Evolutionary conservation across 768 basidiomycete species (phyloP).

Genomic region (Gloeopeniophorella convolvens): DNA sequence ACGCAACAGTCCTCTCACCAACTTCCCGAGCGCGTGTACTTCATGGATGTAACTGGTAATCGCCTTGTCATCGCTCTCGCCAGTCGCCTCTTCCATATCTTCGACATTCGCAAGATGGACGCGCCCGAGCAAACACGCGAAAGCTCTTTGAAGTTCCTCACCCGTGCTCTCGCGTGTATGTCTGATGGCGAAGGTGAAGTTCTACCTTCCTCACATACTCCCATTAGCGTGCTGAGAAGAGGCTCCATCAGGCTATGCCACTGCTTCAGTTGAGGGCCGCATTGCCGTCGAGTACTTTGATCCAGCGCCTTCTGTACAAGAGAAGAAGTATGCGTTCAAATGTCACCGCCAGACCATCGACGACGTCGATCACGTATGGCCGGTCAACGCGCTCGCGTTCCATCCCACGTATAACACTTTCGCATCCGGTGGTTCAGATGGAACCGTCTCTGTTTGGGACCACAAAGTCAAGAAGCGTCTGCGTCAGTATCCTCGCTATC

Average conservation of each 20-base stretch:
- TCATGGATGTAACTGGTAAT: slow-evolving; percentile 70
- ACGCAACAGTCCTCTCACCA: slow-evolving; percentile 53
- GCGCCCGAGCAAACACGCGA: slow-evolving; percentile 75
- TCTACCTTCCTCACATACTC: neutral
- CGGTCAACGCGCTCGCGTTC: slow-evolving; percentile 92
- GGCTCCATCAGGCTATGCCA: slow-evolving; percentile 68
- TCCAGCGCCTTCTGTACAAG: slow-evolving; percentile 66
- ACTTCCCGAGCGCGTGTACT: slow-evolving; percentile 81
- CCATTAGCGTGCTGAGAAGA: neutral
- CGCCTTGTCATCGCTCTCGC: slow-evolving; percentile 92
- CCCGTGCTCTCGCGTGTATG: slow-evolving; percentile 88
- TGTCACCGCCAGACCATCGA: slow-evolving; percentile 89
- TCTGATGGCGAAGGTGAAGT: slow-evolving; percentile 85
- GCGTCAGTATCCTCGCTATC: slow-evolving; percentile 81
- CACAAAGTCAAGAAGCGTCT: slow-evolving; percentile 94
- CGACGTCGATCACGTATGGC: slow-evolving; percentile 93
- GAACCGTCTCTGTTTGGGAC: slow-evolving; percentile 94
- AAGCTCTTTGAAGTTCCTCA: slow-evolving; percentile 94
- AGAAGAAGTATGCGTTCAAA: slow-evolving; percentile 94
- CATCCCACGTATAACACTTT: slow-evolving; percentile 94
- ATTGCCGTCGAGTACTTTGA: slow-evolving; percentile 98
- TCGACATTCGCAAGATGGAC: slow-evolving; percentile 75
- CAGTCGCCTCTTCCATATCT: slow-evolving; percentile 83
- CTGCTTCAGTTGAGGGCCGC: slow-evolving; percentile 89
- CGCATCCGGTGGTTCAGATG: slow-evolving; percentile 92